Base-by-base conservation (phyloP, 202 grass and related monocot species). In the Hordeum pubiflorum region DNA sequence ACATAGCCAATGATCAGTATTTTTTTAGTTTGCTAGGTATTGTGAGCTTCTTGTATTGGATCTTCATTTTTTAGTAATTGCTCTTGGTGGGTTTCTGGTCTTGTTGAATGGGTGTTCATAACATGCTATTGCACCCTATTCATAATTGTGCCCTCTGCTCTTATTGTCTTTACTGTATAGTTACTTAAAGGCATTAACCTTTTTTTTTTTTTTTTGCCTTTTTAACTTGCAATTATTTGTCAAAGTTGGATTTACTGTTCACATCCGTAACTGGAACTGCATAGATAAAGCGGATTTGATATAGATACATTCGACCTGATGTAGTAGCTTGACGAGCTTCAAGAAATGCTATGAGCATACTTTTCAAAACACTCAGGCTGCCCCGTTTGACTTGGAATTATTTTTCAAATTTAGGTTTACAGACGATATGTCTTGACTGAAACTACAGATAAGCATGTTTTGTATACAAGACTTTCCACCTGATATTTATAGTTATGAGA, bases 151-250 rank as follows among this genome's bases (percentile, higher is more conserved):
- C 12, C 60, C 50, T 70, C 3, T 55, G 17, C 33, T 1, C 56
- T 78, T 71, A 44, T 43, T 87, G 56, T 58, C 31, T 77, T 87
- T 63, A 50, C 17, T 10, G 48, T 50, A 50, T 75, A 75, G 15
- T 61, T 86, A 71, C 8, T n/a, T 55, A 3, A 15, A 71, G 33
- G 3, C 10, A 82, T 41, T 23, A 41, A 24, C 11, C 22, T 68
- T 68, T 20, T 4, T 12, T 34, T 9, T 3, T 3, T 13, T 12
- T 14, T 14, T 23, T 6, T 69, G 2, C 2, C 36, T 31, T 41
- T 68, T 24, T 41, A 64, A 68, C 36, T 68, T 65, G 33, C 32
- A 38, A 18, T 20, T 66, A 11, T 37, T 37, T 66, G 7, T 37
- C 63, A 37, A 66, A 38, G 20, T 37, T 34, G 10, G 63, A 65